Evolutionary conservation across 164 flowering plant species (phyloP), one percentile per base, ranked within the genome.

Genomic region (Cinnamomum chago): DNA sequence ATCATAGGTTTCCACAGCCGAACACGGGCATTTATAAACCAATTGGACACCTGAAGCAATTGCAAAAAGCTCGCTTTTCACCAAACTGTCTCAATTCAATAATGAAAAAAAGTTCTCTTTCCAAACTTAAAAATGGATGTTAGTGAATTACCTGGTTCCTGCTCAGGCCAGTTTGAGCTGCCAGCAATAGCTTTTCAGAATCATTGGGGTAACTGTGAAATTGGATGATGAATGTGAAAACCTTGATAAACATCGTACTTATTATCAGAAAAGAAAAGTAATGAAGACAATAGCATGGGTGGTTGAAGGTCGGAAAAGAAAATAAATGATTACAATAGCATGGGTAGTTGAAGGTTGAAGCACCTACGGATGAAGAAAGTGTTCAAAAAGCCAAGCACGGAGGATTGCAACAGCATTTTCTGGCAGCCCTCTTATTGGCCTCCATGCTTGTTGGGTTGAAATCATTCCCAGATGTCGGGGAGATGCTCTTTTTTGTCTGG

Each of bases 1-100:
- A 90, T 87, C 98, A 94, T 92, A 1, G 97, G 98, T 82, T 92
- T 92, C 97, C 97, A 90, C 18, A 94, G 84, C 50, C 95, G 81
- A 50, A 94, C 96, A 51, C 98, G 82, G 24, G 97, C 95, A 81
- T 92, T 92, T 73, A 94, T 94, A 74, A 92, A 92, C 97, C 98
- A 92, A 76, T 92, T 94, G 25, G 97, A 90, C 58, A 94, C 92
- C 98, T 92, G 78, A 65, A 81, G 77, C 20, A 78, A 66, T 23
- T 24, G 67, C 47, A 40, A 40, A 40, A 40, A 0, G 47, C 12
- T 9, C 7, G 24, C 13, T 10, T 40, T 40, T 0, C 27, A 64
- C 23, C 30, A 10, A 70, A 17, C 58, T 52, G 40, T 15, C 1
- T 17, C 30, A 10, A 12, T 55, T 18, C 23, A 55, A 55, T 0